A percentile compares a stretch with the other conserved stretches of the same genome.
Conservation (phyloP, 164 flowering plant species). For the Paratinospora sagittata region DNA sequence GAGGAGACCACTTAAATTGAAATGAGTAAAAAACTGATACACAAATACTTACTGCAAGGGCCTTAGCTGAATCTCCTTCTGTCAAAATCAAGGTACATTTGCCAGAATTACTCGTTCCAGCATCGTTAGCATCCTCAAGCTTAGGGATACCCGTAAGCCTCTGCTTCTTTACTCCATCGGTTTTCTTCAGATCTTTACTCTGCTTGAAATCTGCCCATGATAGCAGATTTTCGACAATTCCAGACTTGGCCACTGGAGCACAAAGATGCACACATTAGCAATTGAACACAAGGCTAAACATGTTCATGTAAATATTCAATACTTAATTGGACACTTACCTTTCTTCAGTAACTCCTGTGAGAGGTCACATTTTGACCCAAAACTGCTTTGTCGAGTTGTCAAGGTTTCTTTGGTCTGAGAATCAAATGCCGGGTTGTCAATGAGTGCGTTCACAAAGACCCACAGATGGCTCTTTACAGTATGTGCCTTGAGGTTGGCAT, state of each 20-base stretch:
- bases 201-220: constrained; percentile 86
- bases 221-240: constrained; percentile 61
- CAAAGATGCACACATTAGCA: not conserved
- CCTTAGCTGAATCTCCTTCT: constrained; percentile 98
- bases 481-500: constrained; percentile 71
- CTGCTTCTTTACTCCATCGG: constrained; percentile 69
- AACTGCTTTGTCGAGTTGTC: constrained; percentile 79
- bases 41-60: constrained; percentile 72
- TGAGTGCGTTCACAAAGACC: constrained; percentile 91
- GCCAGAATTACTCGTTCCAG: constrained; percentile 68
- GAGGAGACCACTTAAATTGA: not conserved
- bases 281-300: not conserved
- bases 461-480: constrained; percentile 78
- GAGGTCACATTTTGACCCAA: constrained; percentile 84
- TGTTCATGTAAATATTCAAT: not conserved
- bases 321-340: constrained; percentile 33
- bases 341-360: constrained; percentile 61
- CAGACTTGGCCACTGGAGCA: constrained; percentile 64
- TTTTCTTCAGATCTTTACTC: constrained; percentile 79
- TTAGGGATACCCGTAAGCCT: constrained; percentile 53
- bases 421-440: constrained; percentile 98
- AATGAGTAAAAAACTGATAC: not conserved
- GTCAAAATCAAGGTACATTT: constrained; percentile 90
- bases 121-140: constrained; percentile 87
- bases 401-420: constrained; percentile 97